Base-by-base conservation (phyloP, 176 grass and related monocot species). In the Carex cristatella region DNA sequence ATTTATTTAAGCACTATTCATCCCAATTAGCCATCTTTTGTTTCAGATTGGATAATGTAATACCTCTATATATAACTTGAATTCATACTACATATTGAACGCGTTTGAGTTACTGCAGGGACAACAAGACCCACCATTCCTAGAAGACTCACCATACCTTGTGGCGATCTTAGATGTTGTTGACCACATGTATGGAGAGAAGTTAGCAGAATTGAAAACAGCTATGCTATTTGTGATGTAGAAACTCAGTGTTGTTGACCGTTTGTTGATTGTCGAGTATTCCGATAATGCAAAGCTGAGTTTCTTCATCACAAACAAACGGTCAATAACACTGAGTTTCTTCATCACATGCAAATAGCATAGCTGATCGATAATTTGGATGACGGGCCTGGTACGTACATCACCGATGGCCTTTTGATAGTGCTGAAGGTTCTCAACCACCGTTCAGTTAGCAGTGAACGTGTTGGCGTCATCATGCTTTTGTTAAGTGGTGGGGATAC, bases 111-210 rank as follows among this genome's bases (percentile, higher is more conserved):
- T 66, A 4, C 23, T 83, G 60, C 73, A 85, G 82, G 32, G n/a
- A 3, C 27, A 63, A 14, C 37, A 42, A 14, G 13, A 7, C 65
- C 35, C 14, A 46, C 54, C 65, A 12, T 12, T 1, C 11, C 3
- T 13, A 12, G 79, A 2, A 63, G 31, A 13, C 65, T 89, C 4
- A 2, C 59, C 85, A 5, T 76, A 89, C 68, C 64, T 86, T 28
- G 68, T 89, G 19, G 84, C 58, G 7, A 67, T 89, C 44, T 19
- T 89, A 7, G 87, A 89, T 61, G 42, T 75, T 10, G 82, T 76
- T 15, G 76, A n/a, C 0, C 81, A 63, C 83, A 86, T 89, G 87
- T 0, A 4, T 0, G 27, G 51, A 7, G 46, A 0, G 35, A 2
- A 37, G 1, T 82, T 66, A 37, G 3, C 4, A 38, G 10, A 59